These are phyloP conservation scores for Acanthamoeba castellanii DNA, from an alignment of 208 protist species.

Conservation along the genomic window DNA sequence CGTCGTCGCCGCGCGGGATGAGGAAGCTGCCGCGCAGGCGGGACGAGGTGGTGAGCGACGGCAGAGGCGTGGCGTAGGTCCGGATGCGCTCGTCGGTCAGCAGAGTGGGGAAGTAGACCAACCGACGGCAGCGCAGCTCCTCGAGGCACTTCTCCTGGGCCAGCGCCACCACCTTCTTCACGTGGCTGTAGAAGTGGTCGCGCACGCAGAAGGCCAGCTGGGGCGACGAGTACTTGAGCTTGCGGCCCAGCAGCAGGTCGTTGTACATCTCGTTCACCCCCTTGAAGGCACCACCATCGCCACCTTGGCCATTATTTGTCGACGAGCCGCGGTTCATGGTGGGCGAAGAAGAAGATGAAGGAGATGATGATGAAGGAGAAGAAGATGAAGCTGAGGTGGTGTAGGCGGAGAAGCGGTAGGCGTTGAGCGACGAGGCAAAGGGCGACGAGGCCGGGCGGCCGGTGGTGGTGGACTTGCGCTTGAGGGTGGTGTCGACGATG, in stretches of 20 bases:
- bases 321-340: neutral
- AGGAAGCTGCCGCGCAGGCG: neutral
- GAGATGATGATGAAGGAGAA: neutral
- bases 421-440: neutral
- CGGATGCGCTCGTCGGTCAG: conserved; percentile 8
- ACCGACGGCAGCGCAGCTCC: neutral
- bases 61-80: neutral
- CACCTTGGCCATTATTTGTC: neutral
- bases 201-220: conserved; percentile 39
- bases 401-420: conserved; percentile 53
- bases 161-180: conserved; percentile 42
- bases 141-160: conserved; percentile 21
- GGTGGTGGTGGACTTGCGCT: neutral
- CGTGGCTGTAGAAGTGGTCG: conserved; percentile 5
- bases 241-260: conserved; percentile 41
- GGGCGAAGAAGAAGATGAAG: neutral
- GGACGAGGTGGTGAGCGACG: neutral
- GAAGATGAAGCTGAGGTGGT: neutral
- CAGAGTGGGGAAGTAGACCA: conserved; percentile 59
- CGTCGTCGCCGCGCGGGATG: neutral
- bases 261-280: conserved; percentile 1
- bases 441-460: neutral
- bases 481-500: conserved; percentile 52
- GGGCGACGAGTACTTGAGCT: conserved; percentile 67
- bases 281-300: neutral